Percentiles rank a stretch among this genome's conserved stretches.
Evolutionary conservation across 2,329 filamentous ascomycete species (phyloP).

Genomic region (Emmonsia crescens): DNA sequence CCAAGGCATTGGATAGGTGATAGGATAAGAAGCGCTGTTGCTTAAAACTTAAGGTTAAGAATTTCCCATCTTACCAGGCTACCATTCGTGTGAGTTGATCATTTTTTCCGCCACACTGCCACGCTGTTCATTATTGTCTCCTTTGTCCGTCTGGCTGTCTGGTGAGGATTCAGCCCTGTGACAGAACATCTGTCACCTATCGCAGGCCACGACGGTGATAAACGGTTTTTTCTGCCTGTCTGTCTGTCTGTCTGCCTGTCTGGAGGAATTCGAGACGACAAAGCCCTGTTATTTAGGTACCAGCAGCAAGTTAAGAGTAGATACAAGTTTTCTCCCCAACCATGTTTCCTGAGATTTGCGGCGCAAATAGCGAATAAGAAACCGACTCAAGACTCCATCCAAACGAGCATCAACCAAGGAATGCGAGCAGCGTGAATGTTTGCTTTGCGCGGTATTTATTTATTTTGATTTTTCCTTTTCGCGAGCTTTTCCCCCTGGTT

Average conservation of each 20-base stretch:
- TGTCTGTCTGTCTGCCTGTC: background rate
- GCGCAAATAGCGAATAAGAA: background rate
- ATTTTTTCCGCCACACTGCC: background rate
- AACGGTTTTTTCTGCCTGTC: background rate
- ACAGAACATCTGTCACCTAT: background rate
- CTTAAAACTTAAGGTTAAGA: too few relatives aligned
- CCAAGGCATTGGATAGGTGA: too few relatives aligned
- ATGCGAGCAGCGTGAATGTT: background rate
- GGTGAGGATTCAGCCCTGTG: background rate
- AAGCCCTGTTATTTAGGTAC: background rate
- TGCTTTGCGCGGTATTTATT: background rate
- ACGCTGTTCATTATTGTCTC: conserved; percentile 1
- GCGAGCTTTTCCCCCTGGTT: background rate
- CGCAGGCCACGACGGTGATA: background rate
- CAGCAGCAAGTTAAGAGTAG: background rate
- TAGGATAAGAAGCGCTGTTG: too few relatives aligned
- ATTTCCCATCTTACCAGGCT: too few relatives aligned
- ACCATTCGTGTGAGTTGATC: background rate
- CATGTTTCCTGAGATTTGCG: background rate
- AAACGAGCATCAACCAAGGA: background rate
- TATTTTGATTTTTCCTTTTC: background rate
- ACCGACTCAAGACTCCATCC: background rate
- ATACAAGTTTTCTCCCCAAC: background rate
- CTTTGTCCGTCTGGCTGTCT: background rate
- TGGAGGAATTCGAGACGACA: too few relatives aligned